phyloP scores from a whole-genome alignment of 2,329 filamentous ascomycete genomes.

The Boeremia lycopersici region DNA sequence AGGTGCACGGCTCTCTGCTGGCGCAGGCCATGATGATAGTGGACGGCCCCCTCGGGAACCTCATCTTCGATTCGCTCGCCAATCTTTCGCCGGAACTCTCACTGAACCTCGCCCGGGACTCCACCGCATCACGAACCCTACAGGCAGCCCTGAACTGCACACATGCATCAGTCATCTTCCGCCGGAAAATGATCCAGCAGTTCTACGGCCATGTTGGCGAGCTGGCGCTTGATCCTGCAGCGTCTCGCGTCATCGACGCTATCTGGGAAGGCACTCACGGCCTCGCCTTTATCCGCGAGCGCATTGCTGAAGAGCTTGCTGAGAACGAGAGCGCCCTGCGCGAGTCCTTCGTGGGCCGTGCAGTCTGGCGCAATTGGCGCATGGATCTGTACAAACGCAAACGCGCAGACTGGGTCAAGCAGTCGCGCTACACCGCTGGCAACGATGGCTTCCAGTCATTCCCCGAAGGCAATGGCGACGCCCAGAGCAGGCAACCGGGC shows the following conservation, averaged over 20 bases:
- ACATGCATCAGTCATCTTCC: conserved; percentile 61
- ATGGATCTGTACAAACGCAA: conserved; percentile 73
- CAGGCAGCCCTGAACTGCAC: conserved; percentile 66
- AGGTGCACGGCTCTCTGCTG: conserved; percentile 83
- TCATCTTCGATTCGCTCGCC: conserved; percentile 69
- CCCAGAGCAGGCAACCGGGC: conserved; percentile 29
- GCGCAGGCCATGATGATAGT: conserved; percentile 79
- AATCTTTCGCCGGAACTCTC: conserved; percentile 56
- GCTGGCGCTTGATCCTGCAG: conserved; percentile 65
- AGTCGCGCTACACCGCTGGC: conserved; percentile 60
- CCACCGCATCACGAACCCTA: conserved; percentile 64
- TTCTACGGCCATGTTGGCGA: conserved; percentile 67
- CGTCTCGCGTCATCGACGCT: conserved; percentile 71
- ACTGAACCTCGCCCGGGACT: conserved; percentile 69
- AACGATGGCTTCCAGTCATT: conserved; percentile 59
- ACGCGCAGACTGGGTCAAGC: conserved; percentile 67
- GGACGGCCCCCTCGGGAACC: conserved; percentile 69
- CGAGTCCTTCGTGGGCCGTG: conserved; percentile 68
- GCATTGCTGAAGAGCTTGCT: conserved; percentile 67
- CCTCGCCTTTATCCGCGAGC: conserved; percentile 70
- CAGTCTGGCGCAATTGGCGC: conserved; percentile 75
- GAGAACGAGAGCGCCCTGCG: conserved; percentile 65
- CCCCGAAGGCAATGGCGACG: conserved; percentile 49
- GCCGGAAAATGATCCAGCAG: conserved; percentile 67
- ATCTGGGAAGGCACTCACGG: conserved; percentile 69